Evolutionary conservation across 768 basidiomycete species (phyloP).

Genomic region (Paxillus rubicundulus): DNA sequence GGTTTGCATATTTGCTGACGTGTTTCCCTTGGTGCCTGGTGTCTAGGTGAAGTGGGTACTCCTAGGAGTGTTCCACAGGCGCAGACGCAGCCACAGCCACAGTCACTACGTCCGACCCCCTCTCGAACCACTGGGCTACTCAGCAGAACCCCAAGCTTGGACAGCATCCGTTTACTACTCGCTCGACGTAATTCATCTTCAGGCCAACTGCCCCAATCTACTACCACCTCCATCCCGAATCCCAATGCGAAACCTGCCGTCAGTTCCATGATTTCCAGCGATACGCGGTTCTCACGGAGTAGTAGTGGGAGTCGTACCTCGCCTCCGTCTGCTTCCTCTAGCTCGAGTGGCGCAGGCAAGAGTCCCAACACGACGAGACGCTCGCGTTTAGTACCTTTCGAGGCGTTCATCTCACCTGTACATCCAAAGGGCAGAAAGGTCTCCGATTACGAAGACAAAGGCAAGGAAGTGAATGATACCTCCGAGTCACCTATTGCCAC

Average conservation of each 20-base stretch:
- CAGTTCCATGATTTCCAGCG: neutral
- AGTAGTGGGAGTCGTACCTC: neutral
- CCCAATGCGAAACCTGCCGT: neutral
- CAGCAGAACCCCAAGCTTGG: slow-evolving; percentile 15
- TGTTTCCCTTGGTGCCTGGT: neutral
- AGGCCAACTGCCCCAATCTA: neutral
- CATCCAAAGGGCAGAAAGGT: neutral
- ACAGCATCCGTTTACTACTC: slow-evolving; percentile 13
- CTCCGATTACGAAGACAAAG: neutral
- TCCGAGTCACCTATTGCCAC: neutral
- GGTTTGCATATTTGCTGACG: too few relatives aligned
- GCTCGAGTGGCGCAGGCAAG: neutral
- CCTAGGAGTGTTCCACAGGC: too few relatives aligned
- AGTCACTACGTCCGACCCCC: too few relatives aligned
- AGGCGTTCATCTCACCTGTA: slow-evolving; percentile 23
- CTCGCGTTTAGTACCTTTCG: slow-evolving; percentile 8
- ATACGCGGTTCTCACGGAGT: neutral
- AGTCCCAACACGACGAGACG: slow-evolving; percentile 1
- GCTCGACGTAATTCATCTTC: slow-evolving; percentile 4
- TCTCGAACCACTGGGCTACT: neutral
- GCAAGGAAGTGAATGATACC: neutral
- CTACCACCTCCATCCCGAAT: neutral
- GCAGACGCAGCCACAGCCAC: too few relatives aligned
- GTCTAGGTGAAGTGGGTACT: neutral
- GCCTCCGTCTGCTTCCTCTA: neutral